These are phyloP conservation scores for Backusella sp. DNA, from an alignment of 192 early-diverging fungal species.

Conservation along the genomic window DNA sequence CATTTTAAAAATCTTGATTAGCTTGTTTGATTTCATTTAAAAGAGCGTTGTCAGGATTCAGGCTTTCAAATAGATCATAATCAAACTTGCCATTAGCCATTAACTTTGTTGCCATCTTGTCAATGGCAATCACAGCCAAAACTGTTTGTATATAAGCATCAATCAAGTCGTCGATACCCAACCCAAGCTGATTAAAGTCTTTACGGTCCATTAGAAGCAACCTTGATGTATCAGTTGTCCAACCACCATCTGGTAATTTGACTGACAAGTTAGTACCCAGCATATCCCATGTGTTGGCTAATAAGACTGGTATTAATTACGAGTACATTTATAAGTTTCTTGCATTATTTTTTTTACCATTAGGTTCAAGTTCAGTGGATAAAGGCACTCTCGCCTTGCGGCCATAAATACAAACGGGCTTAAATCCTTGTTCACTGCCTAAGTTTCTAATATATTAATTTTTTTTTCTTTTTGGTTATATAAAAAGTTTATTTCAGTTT, in stretches of 20 bases:
- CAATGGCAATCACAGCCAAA: constrained; percentile 80
- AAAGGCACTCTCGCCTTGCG: constrained; percentile 74
- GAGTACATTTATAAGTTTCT: background rate
- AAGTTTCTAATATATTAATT: background rate
- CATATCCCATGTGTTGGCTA: constrained; percentile 86
- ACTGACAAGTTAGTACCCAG: constrained; percentile 85
- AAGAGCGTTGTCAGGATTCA: constrained; percentile 62
- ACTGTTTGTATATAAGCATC: constrained; percentile 90
- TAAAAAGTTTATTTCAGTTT: constrained; percentile 19
- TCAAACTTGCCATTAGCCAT: constrained; percentile 54
- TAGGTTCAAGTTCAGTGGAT: constrained; percentile 45
- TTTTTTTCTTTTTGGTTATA: background rate
- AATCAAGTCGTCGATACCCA: constrained; percentile 84
- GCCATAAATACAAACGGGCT: constrained; percentile 82
- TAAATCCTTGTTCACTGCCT: constrained; percentile 64
- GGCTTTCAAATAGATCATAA: constrained; percentile 52
- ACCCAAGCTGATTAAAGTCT: constrained; percentile 84
- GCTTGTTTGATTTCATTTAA: constrained; percentile 50
- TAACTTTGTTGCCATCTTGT: constrained; percentile 67
- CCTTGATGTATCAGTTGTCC: constrained; percentile 82
- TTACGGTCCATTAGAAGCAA: constrained; percentile 89
- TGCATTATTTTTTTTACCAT: constrained; percentile 41
- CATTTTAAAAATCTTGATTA: constrained; percentile 32
- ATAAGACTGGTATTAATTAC: background rate
- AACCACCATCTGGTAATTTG: constrained; percentile 69